Evolutionary conservation across 2,329 filamentous ascomycete genomes (phyloP).

Genomic region (Epichloe typhina): DNA sequence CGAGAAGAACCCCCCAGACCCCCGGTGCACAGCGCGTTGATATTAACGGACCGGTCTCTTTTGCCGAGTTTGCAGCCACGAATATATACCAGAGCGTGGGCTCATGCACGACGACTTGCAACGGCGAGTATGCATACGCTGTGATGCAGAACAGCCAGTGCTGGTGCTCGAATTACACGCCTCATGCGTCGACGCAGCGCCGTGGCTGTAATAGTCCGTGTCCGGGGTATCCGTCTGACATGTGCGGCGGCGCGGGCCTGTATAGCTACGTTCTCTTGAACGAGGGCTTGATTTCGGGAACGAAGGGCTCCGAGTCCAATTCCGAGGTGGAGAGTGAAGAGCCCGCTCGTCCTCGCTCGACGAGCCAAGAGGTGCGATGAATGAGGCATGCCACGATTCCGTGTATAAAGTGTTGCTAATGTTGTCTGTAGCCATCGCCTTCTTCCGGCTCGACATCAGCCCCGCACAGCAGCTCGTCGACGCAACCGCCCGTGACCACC

Average conservation of each 20-base stretch:
- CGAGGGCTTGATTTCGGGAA: background rate
- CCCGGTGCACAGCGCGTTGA: too few relatives aligned
- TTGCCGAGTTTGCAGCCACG: background rate
- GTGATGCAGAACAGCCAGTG: constrained; percentile 2
- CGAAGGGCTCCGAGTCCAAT: background rate
- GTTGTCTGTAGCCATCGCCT: too few relatives aligned
- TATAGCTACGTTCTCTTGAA: constrained; percentile 4
- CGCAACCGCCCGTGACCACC: background rate
- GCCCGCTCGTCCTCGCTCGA: background rate
- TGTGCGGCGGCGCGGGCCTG: background rate
- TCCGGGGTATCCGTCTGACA: constrained; percentile 4
- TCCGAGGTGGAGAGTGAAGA: background rate
- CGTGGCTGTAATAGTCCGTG: background rate
- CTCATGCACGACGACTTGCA: constrained; percentile 1
- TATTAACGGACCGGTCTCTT: too few relatives aligned
- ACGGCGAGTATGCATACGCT: background rate
- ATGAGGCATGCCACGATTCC: too few relatives aligned
- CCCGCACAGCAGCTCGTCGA: too few relatives aligned
- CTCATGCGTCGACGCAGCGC: background rate
- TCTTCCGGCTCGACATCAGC: too few relatives aligned
- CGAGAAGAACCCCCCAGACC: too few relatives aligned
- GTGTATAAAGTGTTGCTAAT: too few relatives aligned
- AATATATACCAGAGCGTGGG: constrained; percentile 3
- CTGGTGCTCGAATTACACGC: constrained; percentile 4
- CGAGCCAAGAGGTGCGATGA: background rate